phyloP scores from a whole-genome alignment of 495 filamentous ascomycete species.

The Penicillium silybi region DNA sequence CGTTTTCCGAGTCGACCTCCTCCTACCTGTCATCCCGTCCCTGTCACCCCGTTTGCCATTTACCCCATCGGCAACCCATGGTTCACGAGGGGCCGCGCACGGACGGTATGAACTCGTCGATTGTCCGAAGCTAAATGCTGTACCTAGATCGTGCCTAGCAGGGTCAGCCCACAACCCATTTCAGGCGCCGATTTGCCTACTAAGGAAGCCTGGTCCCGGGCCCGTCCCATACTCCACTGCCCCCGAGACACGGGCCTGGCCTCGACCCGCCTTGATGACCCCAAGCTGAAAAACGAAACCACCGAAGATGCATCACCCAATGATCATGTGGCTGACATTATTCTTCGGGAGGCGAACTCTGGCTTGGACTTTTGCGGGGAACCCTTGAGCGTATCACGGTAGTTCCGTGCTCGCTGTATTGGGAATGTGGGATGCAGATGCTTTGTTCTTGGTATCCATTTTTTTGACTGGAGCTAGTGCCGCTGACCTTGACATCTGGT shows the following conservation, averaged over 20 bases:
- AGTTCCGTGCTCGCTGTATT: slow-evolving; percentile 16
- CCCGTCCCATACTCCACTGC: background rate
- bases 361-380: slow-evolving; percentile 27
- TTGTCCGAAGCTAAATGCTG: slow-evolving; percentile 15
- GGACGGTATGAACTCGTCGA: slow-evolving; percentile 21
- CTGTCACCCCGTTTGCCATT: background rate
- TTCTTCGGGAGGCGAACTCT: slow-evolving; percentile 7
- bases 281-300: slow-evolving; percentile 4
- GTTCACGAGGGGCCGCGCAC: slow-evolving; percentile 20
- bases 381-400: slow-evolving; percentile 31
- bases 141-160: slow-evolving; percentile 23
- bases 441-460: slow-evolving; percentile 9
- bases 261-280: slow-evolving; percentile 12
- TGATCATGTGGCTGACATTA: slow-evolving; percentile 16
- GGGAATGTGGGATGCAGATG: slow-evolving; percentile 27
- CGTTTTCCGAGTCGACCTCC: slow-evolving; percentile 15
- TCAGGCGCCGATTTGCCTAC: slow-evolving; percentile 8
- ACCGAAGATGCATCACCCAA: background rate
- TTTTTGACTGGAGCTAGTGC: slow-evolving; percentile 13
- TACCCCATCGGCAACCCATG: background rate
- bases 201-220: background rate
- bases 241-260: slow-evolving; percentile 6
- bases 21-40: no score
- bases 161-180: slow-evolving; percentile 9
- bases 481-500: slow-evolving; percentile 10